These are phyloP conservation scores for Knufia petricola DNA, from an alignment of 2,329 filamentous ascomycete genomes.

Conservation along the genomic window DNA sequence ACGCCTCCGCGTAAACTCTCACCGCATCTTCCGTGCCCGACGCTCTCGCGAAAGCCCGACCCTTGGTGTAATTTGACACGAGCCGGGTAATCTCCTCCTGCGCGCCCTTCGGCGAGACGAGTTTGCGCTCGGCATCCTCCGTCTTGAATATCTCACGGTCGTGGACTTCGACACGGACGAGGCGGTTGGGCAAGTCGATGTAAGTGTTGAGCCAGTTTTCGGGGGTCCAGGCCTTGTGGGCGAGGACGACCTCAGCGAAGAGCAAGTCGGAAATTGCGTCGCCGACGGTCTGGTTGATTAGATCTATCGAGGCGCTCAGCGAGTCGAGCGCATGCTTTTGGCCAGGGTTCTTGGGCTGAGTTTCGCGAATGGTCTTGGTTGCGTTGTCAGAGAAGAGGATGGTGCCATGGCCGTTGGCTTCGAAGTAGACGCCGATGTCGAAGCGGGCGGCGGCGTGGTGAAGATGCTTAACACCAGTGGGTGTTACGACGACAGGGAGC, in stretches of 20 bases:
- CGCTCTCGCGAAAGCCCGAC: slow-evolving; percentile 80
- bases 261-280: slow-evolving; percentile 94
- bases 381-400: slow-evolving; percentile 87
- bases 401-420: slow-evolving; percentile 96
- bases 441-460: slow-evolving; percentile 94
- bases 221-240: slow-evolving; percentile 84
- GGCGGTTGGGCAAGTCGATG: slow-evolving; percentile 83
- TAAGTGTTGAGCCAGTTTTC: slow-evolving; percentile 91
- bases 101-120: slow-evolving; percentile 67
- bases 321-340: slow-evolving; percentile 84
- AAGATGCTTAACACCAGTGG: slow-evolving; percentile 93
- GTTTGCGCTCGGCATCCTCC: slow-evolving; percentile 80
- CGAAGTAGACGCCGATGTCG: slow-evolving; percentile 95
- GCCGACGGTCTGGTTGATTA: slow-evolving; percentile 97
- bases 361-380: slow-evolving; percentile 64
- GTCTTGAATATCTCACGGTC: slow-evolving; percentile 86
- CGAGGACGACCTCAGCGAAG: slow-evolving; percentile 88
- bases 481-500: slow-evolving; percentile 83
- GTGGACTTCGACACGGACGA: slow-evolving; percentile 83
- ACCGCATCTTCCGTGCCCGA: slow-evolving; percentile 95
- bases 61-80: slow-evolving; percentile 84
- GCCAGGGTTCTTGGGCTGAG: slow-evolving; percentile 78
- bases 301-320: slow-evolving; percentile 69
- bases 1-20: slow-evolving; percentile 90
- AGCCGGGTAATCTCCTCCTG: slow-evolving; percentile 80